A percentile compares a stretch with the other conserved stretches of the same genome.
These are phyloP conservation scores for Tylopilus balloui DNA, from an alignment of 768 basidiomycete species.

Conservation along the genomic window DNA sequence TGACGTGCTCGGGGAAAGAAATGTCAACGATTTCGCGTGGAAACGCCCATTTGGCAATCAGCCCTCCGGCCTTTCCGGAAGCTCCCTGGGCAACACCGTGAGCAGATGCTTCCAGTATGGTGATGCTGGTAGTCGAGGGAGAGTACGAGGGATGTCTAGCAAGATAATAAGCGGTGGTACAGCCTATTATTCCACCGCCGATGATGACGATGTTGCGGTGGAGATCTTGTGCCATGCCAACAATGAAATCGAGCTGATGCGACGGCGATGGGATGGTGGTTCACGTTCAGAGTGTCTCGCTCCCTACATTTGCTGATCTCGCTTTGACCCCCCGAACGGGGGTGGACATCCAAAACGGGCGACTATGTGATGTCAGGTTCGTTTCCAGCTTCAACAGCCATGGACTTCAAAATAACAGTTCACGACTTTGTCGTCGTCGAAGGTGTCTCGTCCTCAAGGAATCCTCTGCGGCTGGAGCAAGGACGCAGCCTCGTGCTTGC, in stretches of 20 bases:
- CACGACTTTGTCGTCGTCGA: constrained; percentile 20
- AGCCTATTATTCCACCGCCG: constrained; percentile 85
- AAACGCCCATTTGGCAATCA: constrained; percentile 85
- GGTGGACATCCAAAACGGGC: not conserved
- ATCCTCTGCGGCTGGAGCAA: constrained; percentile 9
- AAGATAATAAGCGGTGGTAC: constrained; percentile 79
- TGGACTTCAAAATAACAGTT: constrained; percentile 12
- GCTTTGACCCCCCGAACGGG: constrained; percentile 4
- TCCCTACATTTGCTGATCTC: too few relatives aligned
- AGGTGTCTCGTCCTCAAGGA: not conserved
- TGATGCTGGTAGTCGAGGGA: constrained; percentile 41
- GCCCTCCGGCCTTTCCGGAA: constrained; percentile 80
- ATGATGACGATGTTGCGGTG: constrained; percentile 60
- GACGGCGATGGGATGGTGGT: too few relatives aligned
- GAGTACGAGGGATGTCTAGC: constrained; percentile 50
- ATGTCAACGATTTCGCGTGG: constrained; percentile 64
- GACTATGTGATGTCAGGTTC: not conserved
- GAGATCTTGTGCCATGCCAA: constrained; percentile 16
- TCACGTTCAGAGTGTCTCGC: too few relatives aligned
- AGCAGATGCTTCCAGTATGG: constrained; percentile 67
- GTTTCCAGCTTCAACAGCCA: not conserved
- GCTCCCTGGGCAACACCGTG: constrained; percentile 71
- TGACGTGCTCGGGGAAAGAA: constrained; percentile 64
- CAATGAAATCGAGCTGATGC: too few relatives aligned
- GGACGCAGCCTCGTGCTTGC: constrained; percentile 21